phyloP scores from a whole-genome alignment of 2,329 filamentous ascomycete genomes.

The Fusarium sulawesiense region DNA sequence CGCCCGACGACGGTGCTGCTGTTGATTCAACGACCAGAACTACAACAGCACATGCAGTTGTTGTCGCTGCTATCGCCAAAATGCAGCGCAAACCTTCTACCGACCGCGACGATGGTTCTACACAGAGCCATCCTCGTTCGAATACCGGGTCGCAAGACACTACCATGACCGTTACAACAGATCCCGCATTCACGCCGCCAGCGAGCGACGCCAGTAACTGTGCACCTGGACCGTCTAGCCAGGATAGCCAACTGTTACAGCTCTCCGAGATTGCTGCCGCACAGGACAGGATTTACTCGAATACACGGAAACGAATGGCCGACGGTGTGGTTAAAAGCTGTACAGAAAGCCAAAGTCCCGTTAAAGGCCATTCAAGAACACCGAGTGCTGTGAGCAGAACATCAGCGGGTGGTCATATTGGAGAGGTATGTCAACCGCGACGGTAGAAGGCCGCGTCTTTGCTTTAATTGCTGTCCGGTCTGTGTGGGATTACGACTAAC shows the following conservation, averaged over 20 bases:
- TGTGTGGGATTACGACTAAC: conserved; percentile 25
- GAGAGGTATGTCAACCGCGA: conserved; percentile 71
- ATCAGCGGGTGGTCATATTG: conserved; percentile 75
- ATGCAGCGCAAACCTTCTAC: conserved; percentile 34
- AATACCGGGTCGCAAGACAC: conserved; percentile 44
- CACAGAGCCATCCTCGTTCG: conserved; percentile 42
- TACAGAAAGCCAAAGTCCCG: conserved; percentile 58
- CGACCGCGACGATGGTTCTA: conserved; percentile 44
- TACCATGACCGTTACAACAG: conserved; percentile 41
- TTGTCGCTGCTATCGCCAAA: conserved; percentile 19
- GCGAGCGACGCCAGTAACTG: conserved; percentile 42
- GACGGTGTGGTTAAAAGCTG: conserved; percentile 76
- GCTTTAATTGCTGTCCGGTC: not conserved
- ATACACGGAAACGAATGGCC: conserved; percentile 78
- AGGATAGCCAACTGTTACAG: conserved; percentile 67
- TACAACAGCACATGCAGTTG: conserved; percentile 27
- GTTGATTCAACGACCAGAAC: conserved; percentile 23
- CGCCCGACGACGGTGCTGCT: conserved; percentile 17
- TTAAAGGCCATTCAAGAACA: conserved; percentile 74
- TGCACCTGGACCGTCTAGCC: conserved; percentile 52
- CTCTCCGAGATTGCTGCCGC: conserved; percentile 69
- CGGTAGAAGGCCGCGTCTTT: not conserved
- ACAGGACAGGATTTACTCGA: conserved; percentile 56
- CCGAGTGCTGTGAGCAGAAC: conserved; percentile 73
- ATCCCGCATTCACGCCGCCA: conserved; percentile 43